Base-by-base conservation (phyloP, 331 rosid genomes). In the Saraca asoca region DNA sequence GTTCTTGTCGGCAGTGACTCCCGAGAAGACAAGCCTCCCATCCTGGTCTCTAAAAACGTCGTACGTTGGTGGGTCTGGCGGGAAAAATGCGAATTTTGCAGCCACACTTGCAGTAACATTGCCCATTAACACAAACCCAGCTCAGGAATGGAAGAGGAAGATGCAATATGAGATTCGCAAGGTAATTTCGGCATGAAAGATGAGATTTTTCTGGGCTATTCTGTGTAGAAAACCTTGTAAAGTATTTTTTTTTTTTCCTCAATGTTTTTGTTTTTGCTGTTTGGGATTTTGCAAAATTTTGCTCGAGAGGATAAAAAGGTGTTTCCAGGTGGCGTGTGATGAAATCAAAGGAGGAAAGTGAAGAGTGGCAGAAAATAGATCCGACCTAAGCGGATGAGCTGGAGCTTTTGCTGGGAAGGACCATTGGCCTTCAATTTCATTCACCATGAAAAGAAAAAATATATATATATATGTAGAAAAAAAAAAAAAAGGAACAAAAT, bases 61-160 rank as follows among this genome's bases (percentile, higher is more conserved):
- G 64, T 91, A 91, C 0, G 97, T 91, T 0, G 97, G 85, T 16
- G 97, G 97, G 77, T 88, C 96, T 34, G 97, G 97, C 72, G 97
- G 97, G 77, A 91, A 91, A 68, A 91, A 91, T 7, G 97, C 97
- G 69, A 91, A 87, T 71, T 82, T 88, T 2, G 97, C 96, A 0
- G 97, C 97, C 81, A 91, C 96, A 12, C 83, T 58, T 46, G 81
- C 82, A 34, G 97, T 91, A 0, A 91, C 95, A 65, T 91, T 91
- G 44, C 97, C 97, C 97, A 91, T 91, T 51, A 66, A 61, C 67
- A 13, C 57, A n/a, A 39, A 73, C 76, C 77, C 81, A 74, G 58
- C 17, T 46, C 68, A 69, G 59, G 48, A 72, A 31, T 31, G 33
- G 20, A 51, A 61, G 49, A n/a, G 33, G 20, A 51, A 61, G 49